These are phyloP conservation scores for Populus tremula DNA, from an alignment of 345 rosid species.

Conservation along the genomic window DNA sequence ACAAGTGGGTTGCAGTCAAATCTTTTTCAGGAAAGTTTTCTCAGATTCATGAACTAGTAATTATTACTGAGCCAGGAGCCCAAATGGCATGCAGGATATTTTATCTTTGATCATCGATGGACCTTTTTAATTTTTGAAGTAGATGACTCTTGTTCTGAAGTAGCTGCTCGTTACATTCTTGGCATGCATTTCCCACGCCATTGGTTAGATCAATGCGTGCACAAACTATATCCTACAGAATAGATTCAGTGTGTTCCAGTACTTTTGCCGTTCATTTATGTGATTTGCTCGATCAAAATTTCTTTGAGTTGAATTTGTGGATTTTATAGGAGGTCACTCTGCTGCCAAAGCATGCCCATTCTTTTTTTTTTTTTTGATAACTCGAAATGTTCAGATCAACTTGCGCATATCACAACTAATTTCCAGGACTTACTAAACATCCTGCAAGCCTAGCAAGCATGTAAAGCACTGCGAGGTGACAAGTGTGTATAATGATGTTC, in stretches of 20 bases:
- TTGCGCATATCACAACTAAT: too few relatives aligned
- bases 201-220: not conserved
- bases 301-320: too few relatives aligned
- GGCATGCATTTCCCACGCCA: not conserved
- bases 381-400: fast-evolving
- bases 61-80: not conserved
- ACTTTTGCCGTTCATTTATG: not conserved
- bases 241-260: not conserved
- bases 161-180: not conserved
- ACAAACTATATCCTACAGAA: not conserved
- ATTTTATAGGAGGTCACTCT: too few relatives aligned
- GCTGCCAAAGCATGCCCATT: too few relatives aligned
- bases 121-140: not conserved
- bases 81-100: not conserved
- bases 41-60: not conserved
- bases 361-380: too few relatives aligned
- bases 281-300: not conserved
- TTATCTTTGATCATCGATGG: not conserved
- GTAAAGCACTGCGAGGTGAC: too few relatives aligned
- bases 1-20: not conserved
- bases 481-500: too few relatives aligned
- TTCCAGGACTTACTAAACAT: too few relatives aligned
- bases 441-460: too few relatives aligned
- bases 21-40: not conserved
- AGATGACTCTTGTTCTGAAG: not conserved